These are phyloP conservation scores for Mycena belliarum DNA, from an alignment of 768 basidiomycete genomes.

Conservation along the genomic window DNA sequence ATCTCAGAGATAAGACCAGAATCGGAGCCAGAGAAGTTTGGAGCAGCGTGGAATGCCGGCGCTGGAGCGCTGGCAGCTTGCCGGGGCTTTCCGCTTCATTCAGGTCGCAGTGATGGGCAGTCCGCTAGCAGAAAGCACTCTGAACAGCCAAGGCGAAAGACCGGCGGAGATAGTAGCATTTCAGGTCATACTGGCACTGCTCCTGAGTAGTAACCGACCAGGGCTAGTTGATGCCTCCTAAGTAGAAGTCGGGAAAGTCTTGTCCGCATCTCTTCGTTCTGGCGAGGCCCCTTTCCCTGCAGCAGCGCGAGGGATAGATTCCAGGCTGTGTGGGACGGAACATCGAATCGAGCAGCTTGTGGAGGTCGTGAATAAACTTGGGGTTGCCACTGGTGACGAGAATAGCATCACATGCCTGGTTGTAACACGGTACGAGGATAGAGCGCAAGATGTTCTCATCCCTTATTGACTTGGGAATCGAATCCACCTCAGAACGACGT, in stretches of 20 bases:
- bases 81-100: not conserved
- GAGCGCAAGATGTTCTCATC: no score
- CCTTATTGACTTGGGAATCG: no score
- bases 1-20: slow-evolving; percentile 5
- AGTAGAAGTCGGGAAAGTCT: no score
- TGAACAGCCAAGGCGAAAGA: not conserved
- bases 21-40: not conserved
- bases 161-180: slow-evolving; percentile 3
- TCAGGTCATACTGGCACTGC: not conserved
- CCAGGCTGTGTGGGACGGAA: not conserved
- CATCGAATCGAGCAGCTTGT: not conserved
- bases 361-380: no score
- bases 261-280: not conserved
- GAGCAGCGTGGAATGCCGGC: not conserved
- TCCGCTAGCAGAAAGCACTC: slow-evolving; percentile 1
- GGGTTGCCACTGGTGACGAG: no score
- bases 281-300: not conserved
- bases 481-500: no score
- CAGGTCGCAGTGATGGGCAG: not conserved
- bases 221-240: not conserved
- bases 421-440: no score
- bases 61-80: no score
- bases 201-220: not conserved
- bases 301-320: not conserved
- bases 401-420: no score